Evolutionary conservation across 306 rosid genomes (phyloP).

Genomic region (Acmispon strigosus): DNA sequence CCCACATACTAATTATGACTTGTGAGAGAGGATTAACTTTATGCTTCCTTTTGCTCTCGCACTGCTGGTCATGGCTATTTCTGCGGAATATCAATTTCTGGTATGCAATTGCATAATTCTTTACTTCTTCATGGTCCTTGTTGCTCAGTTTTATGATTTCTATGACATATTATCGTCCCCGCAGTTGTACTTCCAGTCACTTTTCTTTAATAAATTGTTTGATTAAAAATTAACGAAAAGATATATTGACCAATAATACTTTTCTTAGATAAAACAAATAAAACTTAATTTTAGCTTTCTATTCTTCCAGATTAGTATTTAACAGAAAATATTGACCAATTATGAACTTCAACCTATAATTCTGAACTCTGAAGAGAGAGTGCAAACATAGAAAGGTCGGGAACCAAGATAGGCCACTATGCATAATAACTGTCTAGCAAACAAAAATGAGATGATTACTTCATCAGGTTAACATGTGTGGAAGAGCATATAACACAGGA

Average conservation of each 20-base stretch:
- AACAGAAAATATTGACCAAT: no score
- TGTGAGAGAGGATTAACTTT: not conserved
- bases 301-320: no score
- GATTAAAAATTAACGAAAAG: no score
- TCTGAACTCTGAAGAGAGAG: no score
- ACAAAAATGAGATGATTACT: not conserved
- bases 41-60: not conserved
- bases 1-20: not conserved
- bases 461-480: not conserved
- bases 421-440: no score
- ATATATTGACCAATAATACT: no score
- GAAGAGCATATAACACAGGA: not conserved
- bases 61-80: not conserved
- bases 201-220: not conserved
- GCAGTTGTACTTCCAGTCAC: not conserved
- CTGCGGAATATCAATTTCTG: not conserved
- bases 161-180: not conserved
- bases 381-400: no score
- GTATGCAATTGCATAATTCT: not conserved
- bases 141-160: not conserved
- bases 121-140: not conserved
- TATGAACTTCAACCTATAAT: no score
- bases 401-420: no score
- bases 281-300: no score
- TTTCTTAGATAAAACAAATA: no score